Conservation (phyloP, 768 basidiomycete genomes). For the Steccherinum ochraceum region DNA sequence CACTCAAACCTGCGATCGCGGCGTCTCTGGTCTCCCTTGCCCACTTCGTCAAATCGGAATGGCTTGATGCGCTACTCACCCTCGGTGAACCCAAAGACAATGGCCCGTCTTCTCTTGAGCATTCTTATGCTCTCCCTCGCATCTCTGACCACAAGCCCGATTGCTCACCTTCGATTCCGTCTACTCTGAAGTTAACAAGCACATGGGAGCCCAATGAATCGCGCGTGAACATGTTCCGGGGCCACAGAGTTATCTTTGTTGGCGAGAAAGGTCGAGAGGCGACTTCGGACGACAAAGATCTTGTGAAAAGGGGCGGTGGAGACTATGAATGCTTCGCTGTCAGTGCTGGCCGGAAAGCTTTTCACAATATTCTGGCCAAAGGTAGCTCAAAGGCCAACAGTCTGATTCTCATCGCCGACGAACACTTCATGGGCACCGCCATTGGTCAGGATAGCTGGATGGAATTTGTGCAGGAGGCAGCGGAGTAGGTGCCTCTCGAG, state of each 20-base stretch:
- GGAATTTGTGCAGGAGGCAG: slow-evolving; percentile 43
- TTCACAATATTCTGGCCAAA: slow-evolving; percentile 45
- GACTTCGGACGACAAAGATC: slow-evolving; percentile 42
- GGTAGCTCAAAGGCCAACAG: slow-evolving; percentile 38
- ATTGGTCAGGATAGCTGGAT: slow-evolving; percentile 53
- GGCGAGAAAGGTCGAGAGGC: slow-evolving; percentile 48
- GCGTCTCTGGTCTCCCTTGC: slow-evolving; percentile 54
- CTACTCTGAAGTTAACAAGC: slow-evolving; percentile 42
- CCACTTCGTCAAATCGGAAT: slow-evolving; percentile 59
- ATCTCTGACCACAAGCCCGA: slow-evolving; percentile 52
- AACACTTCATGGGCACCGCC: slow-evolving; percentile 37
- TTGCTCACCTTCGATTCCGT: slow-evolving; percentile 44
- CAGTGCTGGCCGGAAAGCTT: slow-evolving; percentile 39
- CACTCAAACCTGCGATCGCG: slow-evolving; percentile 43
- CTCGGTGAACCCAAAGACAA: slow-evolving; percentile 36
- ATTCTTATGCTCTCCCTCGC: slow-evolving; percentile 42
- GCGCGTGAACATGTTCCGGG: slow-evolving; percentile 46
- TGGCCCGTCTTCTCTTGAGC: slow-evolving; percentile 38
- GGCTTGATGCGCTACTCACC: slow-evolving; percentile 57
- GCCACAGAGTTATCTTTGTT: slow-evolving; percentile 53
- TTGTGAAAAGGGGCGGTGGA: slow-evolving; percentile 52
- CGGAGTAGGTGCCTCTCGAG: slow-evolving; percentile 31
- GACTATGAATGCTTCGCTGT: slow-evolving; percentile 59
- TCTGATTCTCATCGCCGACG: slow-evolving; percentile 48
- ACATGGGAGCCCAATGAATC: slow-evolving; percentile 68